A percentile compares a stretch with the other conserved stretches of the same genome.
phyloP scores from a whole-genome alignment of 768 basidiomycete genomes.

The Lentinus brumalis region DNA sequence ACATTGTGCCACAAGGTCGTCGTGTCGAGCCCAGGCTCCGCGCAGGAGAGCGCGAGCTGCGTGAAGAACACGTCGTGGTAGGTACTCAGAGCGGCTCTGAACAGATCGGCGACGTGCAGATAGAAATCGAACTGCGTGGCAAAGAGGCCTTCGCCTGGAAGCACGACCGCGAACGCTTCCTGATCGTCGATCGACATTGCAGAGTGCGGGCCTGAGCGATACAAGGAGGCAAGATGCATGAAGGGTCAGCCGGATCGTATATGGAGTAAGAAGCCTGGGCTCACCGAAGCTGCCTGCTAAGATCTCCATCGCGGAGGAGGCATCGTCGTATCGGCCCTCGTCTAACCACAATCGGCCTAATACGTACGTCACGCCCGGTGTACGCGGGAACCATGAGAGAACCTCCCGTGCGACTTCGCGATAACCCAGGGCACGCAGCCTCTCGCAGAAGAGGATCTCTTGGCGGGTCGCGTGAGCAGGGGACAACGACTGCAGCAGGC shows the following conservation, averaged over 20 bases:
- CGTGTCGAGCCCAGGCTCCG: conserved; percentile 53
- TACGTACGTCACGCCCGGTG: conserved; percentile 76
- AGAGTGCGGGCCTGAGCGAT: conserved; percentile 46
- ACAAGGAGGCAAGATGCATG: conserved; percentile 5
- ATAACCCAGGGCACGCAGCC: conserved; percentile 65
- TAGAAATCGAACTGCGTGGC: conserved; percentile 76
- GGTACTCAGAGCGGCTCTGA: conserved; percentile 58
- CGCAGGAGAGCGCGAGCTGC: conserved; percentile 76
- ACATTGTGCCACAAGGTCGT: conserved; percentile 78
- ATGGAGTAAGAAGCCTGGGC: conserved; percentile 25
- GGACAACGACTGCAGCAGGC: conserved; percentile 67
- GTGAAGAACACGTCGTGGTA: conserved; percentile 73
- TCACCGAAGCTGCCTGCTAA: conserved; percentile 76
- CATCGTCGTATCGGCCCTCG: conserved; percentile 71
- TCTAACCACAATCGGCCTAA: conserved; percentile 67
- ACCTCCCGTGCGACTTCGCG: conserved; percentile 61
- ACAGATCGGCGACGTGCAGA: conserved; percentile 73
- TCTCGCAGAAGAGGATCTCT: conserved; percentile 76
- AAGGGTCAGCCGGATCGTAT: conserved; percentile 7
- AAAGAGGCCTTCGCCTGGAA: conserved; percentile 58
- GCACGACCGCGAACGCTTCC: conserved; percentile 60
- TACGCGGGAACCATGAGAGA: conserved; percentile 76
- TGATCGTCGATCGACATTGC: conserved; percentile 60
- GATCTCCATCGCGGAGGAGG: conserved; percentile 69
- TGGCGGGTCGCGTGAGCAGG: conserved; percentile 65